These are phyloP conservation scores for Cyberlindnera samutprakarnensis DNA, from an alignment of 805 yeast genomes.

Conservation along the genomic window DNA sequence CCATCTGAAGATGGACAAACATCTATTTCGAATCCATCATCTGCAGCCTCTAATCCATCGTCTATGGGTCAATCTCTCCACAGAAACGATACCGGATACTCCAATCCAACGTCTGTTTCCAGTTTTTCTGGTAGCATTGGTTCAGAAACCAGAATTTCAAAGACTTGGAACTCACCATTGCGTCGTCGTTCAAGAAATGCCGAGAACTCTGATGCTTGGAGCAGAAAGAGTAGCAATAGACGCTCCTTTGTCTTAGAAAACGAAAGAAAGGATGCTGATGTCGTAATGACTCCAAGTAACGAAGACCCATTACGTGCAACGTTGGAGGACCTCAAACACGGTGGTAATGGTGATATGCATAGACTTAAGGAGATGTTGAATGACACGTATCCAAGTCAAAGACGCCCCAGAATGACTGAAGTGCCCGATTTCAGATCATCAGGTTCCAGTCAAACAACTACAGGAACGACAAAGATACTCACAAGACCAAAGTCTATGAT, in stretches of 20 bases:
- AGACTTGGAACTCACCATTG: constrained; percentile 24
- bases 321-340: constrained; percentile 34
- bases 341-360: constrained; percentile 35
- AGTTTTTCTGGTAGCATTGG: constrained; percentile 21
- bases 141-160: constrained; percentile 16
- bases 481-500: constrained; percentile 23
- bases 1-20: constrained; percentile 25
- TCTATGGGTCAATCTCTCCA: constrained; percentile 12
- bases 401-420: constrained; percentile 4
- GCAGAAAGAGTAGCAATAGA: constrained; percentile 11
- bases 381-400: constrained; percentile 7
- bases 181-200: constrained; percentile 22
- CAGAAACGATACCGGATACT: constrained; percentile 20
- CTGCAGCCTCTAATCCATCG: constrained; percentile 9
- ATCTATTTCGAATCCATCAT: constrained; percentile 21
- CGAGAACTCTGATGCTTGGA: constrained; percentile 12
- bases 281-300: constrained; percentile 11
- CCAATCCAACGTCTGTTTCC: constrained; percentile 24
- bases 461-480: constrained; percentile 11
- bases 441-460: constrained; percentile 13
- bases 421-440: constrained; percentile 15
- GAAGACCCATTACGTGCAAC: constrained; percentile 50
- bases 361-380: constrained; percentile 28
- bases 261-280: constrained; percentile 1
- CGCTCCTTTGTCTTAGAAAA: constrained; percentile 19